Evolutionary conservation across 2,329 filamentous ascomycete genomes (phyloP), one percentile per base, ranked within the genome.

Genomic region (Pyricularia grisea): DNA sequence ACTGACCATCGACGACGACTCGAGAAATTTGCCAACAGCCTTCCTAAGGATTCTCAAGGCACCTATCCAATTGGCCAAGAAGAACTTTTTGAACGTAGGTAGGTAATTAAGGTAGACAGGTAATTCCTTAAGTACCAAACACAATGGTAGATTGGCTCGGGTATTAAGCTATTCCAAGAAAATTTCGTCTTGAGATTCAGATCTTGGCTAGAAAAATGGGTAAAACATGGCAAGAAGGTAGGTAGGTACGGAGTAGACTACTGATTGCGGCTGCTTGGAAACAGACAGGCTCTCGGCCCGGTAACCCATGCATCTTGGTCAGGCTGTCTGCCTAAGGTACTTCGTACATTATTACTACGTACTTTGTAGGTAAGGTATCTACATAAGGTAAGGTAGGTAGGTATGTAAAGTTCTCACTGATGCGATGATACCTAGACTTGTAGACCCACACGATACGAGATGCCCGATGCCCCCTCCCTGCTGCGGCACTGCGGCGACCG

Each of bases 361-460:
- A n/a, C n/a, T n/a, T n/a, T n/a, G n/a, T n/a, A n/a, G n/a, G n/a
- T n/a, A n/a, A n/a, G n/a, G n/a, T n/a, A n/a, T n/a, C n/a, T n/a
- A n/a, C n/a, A n/a, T n/a, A n/a, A n/a, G n/a, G n/a, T n/a, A n/a
- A n/a, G n/a, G n/a, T n/a, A n/a, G n/a, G n/a, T 28, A 11, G 6
- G 25, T 63, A 7, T 17, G 12, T 28, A 17, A 12, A 12, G 27
- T 27, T 7, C 60, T 28, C 25, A 2, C 10, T 28, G 2, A 17
- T 30, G 11, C 58, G 23, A 25, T 27, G n/a, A n/a, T n/a, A n/a
- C 25, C 12, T 28, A 30, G 23, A 63, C 60, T 17, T 17, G 25
- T 28, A 63, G 60, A 63, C 60, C 60, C 60, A 63, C 60, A 63
- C 60, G 12, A 63, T 63, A 63, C 60, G 60, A 63, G n/a, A n/a